A percentile compares a stretch with the other conserved stretches of the same genome.
phyloP scores from a whole-genome alignment of 2,329 filamentous ascomycete species.

The Hypoxylon sp. region DNA sequence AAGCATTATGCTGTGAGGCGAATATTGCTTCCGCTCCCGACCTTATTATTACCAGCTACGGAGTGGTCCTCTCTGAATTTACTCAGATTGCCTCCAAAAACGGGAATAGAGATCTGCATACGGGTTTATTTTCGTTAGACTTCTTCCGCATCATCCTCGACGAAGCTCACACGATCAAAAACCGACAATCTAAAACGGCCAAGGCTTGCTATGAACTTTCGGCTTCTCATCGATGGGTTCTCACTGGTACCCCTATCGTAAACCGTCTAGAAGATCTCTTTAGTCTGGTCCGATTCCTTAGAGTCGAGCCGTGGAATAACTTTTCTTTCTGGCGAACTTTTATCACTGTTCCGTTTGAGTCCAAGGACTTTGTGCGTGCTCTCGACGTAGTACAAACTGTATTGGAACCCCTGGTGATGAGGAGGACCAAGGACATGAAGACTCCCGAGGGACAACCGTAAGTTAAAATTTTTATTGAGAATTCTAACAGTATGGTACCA shows the following conservation, averaged over 20 bases:
- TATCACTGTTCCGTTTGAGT: constrained; percentile 96
- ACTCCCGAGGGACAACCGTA: constrained; percentile 77
- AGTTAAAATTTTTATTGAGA: constrained; percentile 25
- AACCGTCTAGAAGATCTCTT: constrained; percentile 96
- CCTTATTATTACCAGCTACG: constrained; percentile 94
- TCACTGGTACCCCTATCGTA: constrained; percentile 96
- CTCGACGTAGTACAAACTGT: constrained; percentile 98
- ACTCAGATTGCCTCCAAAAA: constrained; percentile 73
- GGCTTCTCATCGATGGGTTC: constrained; percentile 86
- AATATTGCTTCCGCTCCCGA: constrained; percentile 83
- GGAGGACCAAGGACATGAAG: constrained; percentile 97
- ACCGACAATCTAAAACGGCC: constrained; percentile 88
- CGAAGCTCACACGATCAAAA: constrained; percentile 94
- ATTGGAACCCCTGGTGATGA: constrained; percentile 91
- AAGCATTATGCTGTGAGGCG: constrained; percentile 76
- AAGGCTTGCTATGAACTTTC: constrained; percentile 92
- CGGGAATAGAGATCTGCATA: constrained; percentile 70
- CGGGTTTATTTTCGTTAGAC: constrained; percentile 86
- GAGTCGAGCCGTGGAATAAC: constrained; percentile 97
- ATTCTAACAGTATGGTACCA: constrained; percentile 32
- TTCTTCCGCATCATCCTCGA: constrained; percentile 97
- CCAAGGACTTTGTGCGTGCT: constrained; percentile 90
- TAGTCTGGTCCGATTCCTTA: constrained; percentile 88
- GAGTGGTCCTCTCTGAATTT: constrained; percentile 89
- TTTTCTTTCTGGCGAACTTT: constrained; percentile 99